These are phyloP conservation scores for Pharnaceum exiguum DNA, from an alignment of 148 eudicot species.

Conservation along the genomic window DNA sequence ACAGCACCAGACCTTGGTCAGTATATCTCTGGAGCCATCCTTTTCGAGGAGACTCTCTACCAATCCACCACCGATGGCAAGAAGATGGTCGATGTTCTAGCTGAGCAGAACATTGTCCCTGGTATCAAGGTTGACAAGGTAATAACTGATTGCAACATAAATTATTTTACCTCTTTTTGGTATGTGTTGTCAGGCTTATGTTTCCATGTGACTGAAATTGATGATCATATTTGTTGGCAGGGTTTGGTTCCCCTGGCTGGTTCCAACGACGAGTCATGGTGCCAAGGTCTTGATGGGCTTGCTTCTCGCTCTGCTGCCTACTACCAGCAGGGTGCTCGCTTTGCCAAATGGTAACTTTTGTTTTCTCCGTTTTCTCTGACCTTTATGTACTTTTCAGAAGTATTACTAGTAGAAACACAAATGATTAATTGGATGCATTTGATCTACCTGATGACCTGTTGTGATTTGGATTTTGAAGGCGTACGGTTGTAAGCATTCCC, in stretches of 20 bases:
- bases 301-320: constrained; percentile 48
- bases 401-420: no score
- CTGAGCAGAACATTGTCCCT: constrained; percentile 40
- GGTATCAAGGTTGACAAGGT: constrained; percentile 57
- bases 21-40: constrained; percentile 48
- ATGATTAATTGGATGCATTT: no score
- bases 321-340: constrained; percentile 52
- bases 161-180: not conserved
- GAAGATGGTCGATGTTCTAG: constrained; percentile 43
- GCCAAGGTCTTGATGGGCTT: constrained; percentile 51
- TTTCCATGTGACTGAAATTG: not conserved
- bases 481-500: constrained; percentile 52
- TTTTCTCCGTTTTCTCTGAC: not conserved
- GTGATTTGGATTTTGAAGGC: constrained; percentile 21
- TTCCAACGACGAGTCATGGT: constrained; percentile 39
- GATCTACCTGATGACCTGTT: not conserved
- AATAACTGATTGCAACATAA: not conserved
- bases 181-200: no score
- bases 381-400: no score
- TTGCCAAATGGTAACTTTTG: constrained; percentile 40
- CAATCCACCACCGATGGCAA: constrained; percentile 41
- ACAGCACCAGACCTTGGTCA: constrained; percentile 43
- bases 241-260: constrained; percentile 48
- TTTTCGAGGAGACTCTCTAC: constrained; percentile 48
- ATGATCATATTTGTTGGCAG: constrained; percentile 11